Evolutionary conservation across 176 grass and related monocot species (phyloP).

Genomic region (Metroxylon sagu): DNA sequence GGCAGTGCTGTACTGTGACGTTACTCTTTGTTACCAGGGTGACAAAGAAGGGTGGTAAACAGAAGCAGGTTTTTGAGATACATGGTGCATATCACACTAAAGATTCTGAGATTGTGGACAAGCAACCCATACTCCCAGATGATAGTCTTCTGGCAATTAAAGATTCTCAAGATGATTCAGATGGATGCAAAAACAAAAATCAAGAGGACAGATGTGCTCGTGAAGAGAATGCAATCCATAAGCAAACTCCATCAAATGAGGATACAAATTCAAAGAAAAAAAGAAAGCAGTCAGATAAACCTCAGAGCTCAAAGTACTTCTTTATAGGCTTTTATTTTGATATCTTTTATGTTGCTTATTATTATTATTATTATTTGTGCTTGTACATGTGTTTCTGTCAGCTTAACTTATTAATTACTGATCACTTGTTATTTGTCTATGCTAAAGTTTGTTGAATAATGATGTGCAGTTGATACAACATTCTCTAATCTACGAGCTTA

Average conservation of each 20-base stretch:
- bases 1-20: background rate
- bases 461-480: no score
- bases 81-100: conserved; percentile 27
- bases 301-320: conserved; percentile 55
- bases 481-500: no score
- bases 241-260: conserved; percentile 9
- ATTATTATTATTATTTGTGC: no score
- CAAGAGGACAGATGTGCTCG: conserved; percentile 17
- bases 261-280: conserved; percentile 46
- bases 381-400: no score
- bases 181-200: conserved; percentile 25
- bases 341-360: conserved; percentile 1
- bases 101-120: conserved; percentile 38
- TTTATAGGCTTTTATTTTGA: conserved; percentile 1
- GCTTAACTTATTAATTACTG: no score
- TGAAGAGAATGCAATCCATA: conserved; percentile 30
- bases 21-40: conserved; percentile 35
- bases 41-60: conserved; percentile 40
- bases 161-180: conserved; percentile 20
- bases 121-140: conserved; percentile 19
- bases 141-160: conserved; percentile 34
- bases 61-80: conserved; percentile 19
- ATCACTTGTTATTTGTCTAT: no score
- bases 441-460: no score
- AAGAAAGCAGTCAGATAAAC: conserved; percentile 28